Base-by-base conservation (phyloP, 495 filamentous ascomycete species). In the Aspergillus baeticus region DNA sequence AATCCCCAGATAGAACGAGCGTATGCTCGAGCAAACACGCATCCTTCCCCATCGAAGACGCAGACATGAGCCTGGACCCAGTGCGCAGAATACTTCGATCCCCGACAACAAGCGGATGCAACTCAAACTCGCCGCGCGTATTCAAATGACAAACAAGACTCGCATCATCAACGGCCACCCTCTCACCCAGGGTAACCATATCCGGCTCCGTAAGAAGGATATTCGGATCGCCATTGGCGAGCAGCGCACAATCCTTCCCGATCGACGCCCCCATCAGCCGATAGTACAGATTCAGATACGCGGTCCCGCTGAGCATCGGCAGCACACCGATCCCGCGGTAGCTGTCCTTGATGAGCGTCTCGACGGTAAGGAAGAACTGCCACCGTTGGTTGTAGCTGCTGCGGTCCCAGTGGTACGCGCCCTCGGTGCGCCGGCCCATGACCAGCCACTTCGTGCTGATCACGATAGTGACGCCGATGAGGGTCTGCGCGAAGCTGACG, bases 181-280 rank as follows among this genome's bases (percentile, higher is more conserved):
- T 39, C 26, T 78, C 69, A 10, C 77, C 77, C 7, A 81, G 50
- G 0, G 60, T 70, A 1, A 81, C 54, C 22, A 79, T 64, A 22
- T 79, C 77, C 3, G 77, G 77, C 63, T 81, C 77, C 2, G 77
- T 81, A 42, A 81, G 76, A 34, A 74, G 57, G 18, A 80, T 57
- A 39, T 63, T 74, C 18, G 76, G 73, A 2, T 51, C 54, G 2
- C 77, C 76, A 35, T 73, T 74, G 14, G 72, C 73, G 41, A 77
- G 77, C 14, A 79, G 63, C 7, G 74, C 73, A 38, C 74, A 77
- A 61, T 80, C 70, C 17, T 67, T 62, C 10, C 77, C 76, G 42
- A 78, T 74, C 4, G 51, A 65, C 3, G 75, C 74, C 7, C 77
- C 77, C 3, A 80, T 49, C 15, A 53, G 14, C 60, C 61, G 69